Evolutionary conservation across 2,329 filamentous ascomycete species (phyloP).

Genomic region (Cladosporium oxysporum): DNA sequence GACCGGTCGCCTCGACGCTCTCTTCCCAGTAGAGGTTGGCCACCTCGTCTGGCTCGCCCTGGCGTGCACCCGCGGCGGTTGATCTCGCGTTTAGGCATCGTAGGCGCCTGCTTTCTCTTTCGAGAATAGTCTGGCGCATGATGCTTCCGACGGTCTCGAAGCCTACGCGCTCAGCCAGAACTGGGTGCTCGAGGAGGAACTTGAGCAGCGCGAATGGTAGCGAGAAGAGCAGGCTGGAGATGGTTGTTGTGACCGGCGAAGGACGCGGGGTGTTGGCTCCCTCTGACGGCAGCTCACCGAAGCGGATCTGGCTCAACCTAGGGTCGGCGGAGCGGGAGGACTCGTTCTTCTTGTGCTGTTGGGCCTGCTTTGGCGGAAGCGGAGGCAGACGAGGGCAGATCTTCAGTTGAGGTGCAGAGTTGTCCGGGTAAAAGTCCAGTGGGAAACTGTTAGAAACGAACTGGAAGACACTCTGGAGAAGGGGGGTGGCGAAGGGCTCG

Average conservation of each 20-base stretch:
- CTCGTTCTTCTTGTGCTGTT: slow-evolving; percentile 37
- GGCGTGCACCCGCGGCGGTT: slow-evolving; percentile 1
- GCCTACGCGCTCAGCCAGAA: slow-evolving; percentile 45
- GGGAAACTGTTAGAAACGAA: slow-evolving; percentile 65
- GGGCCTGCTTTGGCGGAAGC: slow-evolving; percentile 22
- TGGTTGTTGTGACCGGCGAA: slow-evolving; percentile 45
- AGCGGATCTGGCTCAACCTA: slow-evolving; percentile 66
- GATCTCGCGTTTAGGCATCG: slow-evolving; percentile 31
- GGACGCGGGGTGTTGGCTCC: slow-evolving; percentile 22
- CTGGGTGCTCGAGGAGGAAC: slow-evolving; percentile 63
- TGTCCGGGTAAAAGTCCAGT: slow-evolving; percentile 60
- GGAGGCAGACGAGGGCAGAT: slow-evolving; percentile 52
- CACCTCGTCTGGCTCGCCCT: slow-evolving; percentile 14
- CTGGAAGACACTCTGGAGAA: slow-evolving; percentile 58
- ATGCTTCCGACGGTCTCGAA: slow-evolving; percentile 40
- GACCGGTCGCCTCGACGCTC: slow-evolving; percentile 38
- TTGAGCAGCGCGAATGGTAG: slow-evolving; percentile 69
- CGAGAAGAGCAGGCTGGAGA: slow-evolving; percentile 70
- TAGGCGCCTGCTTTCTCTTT: slow-evolving; percentile 42
- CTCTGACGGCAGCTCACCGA: slow-evolving; percentile 63
- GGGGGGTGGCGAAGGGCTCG: slow-evolving; percentile 55
- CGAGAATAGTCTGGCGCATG: slow-evolving; percentile 45
- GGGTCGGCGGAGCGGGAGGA: slow-evolving; percentile 46
- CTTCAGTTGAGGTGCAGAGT: slow-evolving; percentile 47
- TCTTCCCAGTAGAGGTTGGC: slow-evolving; percentile 39